These are phyloP conservation scores for Fusarium sp. DNA, from an alignment of 2,329 filamentous ascomycete genomes.

Conservation along the genomic window DNA sequence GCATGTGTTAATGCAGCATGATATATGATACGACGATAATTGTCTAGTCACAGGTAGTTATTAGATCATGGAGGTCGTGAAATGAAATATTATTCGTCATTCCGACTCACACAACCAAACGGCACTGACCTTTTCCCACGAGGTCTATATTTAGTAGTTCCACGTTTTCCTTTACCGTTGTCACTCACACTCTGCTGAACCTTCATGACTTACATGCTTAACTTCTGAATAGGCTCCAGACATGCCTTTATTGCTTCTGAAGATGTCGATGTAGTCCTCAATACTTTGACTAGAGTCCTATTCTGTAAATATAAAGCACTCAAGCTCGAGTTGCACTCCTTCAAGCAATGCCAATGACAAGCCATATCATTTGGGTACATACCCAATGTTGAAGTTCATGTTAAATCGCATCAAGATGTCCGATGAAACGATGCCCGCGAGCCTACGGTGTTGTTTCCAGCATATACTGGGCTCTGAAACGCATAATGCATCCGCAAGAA, in stretches of 20 bases:
- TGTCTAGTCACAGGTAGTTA: too few species aligned
- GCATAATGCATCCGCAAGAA: not conserved
- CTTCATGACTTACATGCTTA: too few species aligned
- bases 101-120: too few species aligned
- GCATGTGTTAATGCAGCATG: not conserved
- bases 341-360: not conserved
- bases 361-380: not conserved
- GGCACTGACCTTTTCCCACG: too few species aligned
- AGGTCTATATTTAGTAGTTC: too few species aligned
- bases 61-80: too few species aligned
- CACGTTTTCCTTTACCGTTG: too few species aligned
- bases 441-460: not conserved
- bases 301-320: conserved; percentile 2
- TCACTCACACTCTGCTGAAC: too few species aligned
- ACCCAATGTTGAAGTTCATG: not conserved
- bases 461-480: not conserved
- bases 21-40: too few species aligned
- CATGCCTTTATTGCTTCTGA: conserved; percentile 1
- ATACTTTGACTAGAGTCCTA: not conserved
- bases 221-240: too few species aligned
- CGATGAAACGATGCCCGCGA: not conserved
- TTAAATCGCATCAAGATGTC: not conserved
- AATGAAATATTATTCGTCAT: too few species aligned
- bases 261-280: not conserved
- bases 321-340: not conserved